These are phyloP conservation scores for Penicillium hordei DNA, from an alignment of 2,329 filamentous ascomycete species.

Conservation along the genomic window DNA sequence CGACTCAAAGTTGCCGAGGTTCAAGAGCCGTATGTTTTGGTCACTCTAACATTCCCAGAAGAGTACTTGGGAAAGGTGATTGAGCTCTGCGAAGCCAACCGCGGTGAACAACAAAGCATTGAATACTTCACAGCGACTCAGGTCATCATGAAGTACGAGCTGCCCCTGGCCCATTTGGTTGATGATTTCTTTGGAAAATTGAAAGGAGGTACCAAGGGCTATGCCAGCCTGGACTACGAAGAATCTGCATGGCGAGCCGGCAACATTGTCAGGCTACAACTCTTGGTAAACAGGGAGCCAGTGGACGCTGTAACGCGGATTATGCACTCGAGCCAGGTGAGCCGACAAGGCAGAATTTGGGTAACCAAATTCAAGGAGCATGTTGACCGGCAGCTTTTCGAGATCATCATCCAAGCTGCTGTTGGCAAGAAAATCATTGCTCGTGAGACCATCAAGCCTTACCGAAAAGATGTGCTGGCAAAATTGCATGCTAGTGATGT, in stretches of 20 bases:
- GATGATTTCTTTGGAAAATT: constrained; percentile 97
- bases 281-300: constrained; percentile 88
- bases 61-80: constrained; percentile 94
- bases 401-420: constrained; percentile 90
- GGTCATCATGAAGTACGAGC: constrained; percentile 88
- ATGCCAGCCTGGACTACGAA: constrained; percentile 94
- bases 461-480: constrained; percentile 88
- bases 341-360: constrained; percentile 80
- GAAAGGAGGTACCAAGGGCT: constrained; percentile 90
- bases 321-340: constrained; percentile 77
- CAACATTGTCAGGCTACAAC: constrained; percentile 81
- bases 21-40: constrained; percentile 73
- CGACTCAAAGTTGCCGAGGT: constrained; percentile 60
- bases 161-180: constrained; percentile 85
- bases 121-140: constrained; percentile 91
- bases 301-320: constrained; percentile 95
- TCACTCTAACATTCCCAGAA: constrained; percentile 86
- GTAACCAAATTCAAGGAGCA: constrained; percentile 96
- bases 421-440: constrained; percentile 81
- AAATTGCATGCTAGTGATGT: constrained; percentile 94
- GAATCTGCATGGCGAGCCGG: constrained; percentile 83
- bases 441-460: constrained; percentile 92
- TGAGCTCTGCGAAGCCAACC: constrained; percentile 86
- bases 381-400: constrained; percentile 95
- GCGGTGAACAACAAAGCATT: constrained; percentile 81